These are phyloP conservation scores for Sugiyamaella xylanicola DNA, from an alignment of 1,139 yeast genomes.

Conservation along the genomic window DNA sequence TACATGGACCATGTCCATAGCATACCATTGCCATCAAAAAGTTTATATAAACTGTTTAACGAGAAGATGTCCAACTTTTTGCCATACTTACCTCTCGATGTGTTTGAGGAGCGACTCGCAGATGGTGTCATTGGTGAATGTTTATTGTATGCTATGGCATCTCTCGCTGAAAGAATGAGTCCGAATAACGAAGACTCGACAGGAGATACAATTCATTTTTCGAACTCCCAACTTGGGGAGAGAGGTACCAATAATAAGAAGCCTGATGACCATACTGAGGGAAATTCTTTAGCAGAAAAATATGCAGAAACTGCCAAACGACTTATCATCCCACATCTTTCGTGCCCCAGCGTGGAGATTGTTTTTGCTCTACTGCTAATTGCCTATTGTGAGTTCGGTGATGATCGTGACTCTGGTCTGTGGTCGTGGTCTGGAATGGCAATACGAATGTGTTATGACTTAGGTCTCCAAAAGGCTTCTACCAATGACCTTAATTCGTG, in stretches of 20 bases:
- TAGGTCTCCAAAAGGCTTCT: constrained; percentile 34
- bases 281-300: constrained; percentile 24
- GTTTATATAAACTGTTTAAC: constrained; percentile 19
- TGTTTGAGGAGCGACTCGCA: constrained; percentile 30
- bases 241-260: neutral
- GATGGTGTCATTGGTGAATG: constrained; percentile 33
- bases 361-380: constrained; percentile 35
- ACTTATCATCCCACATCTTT: constrained; percentile 35
- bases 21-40: constrained; percentile 16
- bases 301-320: constrained; percentile 35
- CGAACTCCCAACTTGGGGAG: too few relatives aligned
- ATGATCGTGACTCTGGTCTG: constrained; percentile 38
- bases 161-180: constrained; percentile 29
- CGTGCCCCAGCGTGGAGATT: constrained; percentile 35
- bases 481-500: constrained; percentile 14
- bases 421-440: constrained; percentile 41
- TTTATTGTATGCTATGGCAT: constrained; percentile 34
- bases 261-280: neutral
- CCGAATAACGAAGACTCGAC: neutral
- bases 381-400: constrained; percentile 37
- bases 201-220: too few relatives aligned
- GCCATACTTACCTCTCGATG: constrained; percentile 33
- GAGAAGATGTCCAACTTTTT: constrained; percentile 31
- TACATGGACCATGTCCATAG: constrained; percentile 1
- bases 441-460: constrained; percentile 37